These are phyloP conservation scores for Miscanthus sacchariflorus DNA, from an alignment of 202 grass and related monocot genomes.

Conservation along the genomic window DNA sequence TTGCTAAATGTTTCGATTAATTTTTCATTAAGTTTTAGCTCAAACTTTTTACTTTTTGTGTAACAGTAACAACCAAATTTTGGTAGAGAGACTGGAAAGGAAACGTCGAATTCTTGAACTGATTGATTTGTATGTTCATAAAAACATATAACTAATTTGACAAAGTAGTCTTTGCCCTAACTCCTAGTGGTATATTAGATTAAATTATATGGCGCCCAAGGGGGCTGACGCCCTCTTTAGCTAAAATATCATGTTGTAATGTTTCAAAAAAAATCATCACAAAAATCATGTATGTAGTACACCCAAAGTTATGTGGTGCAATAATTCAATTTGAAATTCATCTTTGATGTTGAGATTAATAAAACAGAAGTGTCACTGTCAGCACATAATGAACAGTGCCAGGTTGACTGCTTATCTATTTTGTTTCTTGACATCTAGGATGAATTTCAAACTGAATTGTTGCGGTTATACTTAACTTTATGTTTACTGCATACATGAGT, in stretches of 20 bases:
- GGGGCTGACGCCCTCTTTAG: background rate
- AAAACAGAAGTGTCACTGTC: background rate
- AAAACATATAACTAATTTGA: background rate
- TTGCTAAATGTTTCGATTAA: conserved; percentile 7
- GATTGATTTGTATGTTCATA: background rate
- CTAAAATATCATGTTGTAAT: background rate
- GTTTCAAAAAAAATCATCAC: background rate
- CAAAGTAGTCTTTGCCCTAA: conserved; percentile 13
- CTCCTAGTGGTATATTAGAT: background rate
- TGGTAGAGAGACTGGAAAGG: conserved; percentile 5
- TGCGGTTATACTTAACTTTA: background rate
- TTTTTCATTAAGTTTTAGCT: background rate
- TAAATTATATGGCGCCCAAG: background rate
- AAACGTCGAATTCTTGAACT: background rate
- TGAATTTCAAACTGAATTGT: background rate
- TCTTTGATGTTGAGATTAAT: background rate
- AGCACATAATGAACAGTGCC: background rate
- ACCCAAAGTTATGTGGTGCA: background rate
- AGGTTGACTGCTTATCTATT: background rate
- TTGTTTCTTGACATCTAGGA: background rate
- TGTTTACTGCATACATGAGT: background rate
- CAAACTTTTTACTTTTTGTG: background rate
- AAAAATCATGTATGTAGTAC: background rate
- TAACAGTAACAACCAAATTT: conserved; percentile 15
- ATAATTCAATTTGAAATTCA: background rate